A percentile compares a stretch with the other conserved stretches of the same genome.
phyloP scores from a whole-genome alignment of 768 basidiomycete species.

The Amanita polypyramis region DNA sequence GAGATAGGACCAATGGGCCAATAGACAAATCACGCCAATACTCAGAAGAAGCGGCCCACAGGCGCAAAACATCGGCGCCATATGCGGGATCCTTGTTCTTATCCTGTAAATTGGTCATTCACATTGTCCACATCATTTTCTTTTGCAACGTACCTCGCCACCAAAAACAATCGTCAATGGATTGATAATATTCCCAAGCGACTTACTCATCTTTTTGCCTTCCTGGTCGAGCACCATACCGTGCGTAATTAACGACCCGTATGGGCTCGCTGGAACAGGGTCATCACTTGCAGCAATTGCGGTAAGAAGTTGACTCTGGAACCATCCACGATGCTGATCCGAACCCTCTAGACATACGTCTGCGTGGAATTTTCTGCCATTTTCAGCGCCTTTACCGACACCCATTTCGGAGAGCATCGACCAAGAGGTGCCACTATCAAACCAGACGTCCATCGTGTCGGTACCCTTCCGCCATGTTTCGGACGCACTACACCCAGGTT shows the following conservation, averaged over 20 bases:
- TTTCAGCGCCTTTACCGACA: constrained; percentile 18
- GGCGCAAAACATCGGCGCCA: constrained; percentile 76
- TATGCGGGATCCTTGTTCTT: constrained; percentile 66
- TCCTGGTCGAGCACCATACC: constrained; percentile 91
- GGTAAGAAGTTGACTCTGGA: constrained; percentile 91
- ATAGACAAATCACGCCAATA: constrained; percentile 85
- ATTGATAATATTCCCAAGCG: constrained; percentile 81
- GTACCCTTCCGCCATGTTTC: constrained; percentile 66
- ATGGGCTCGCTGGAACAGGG: constrained; percentile 38
- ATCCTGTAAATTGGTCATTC: constrained; percentile 29
- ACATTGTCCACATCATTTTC: too few species aligned
- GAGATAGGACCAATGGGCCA: constrained; percentile 64
- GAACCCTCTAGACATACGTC: constrained; percentile 93
- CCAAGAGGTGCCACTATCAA: constrained; percentile 96
- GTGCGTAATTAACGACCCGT: constrained; percentile 80
- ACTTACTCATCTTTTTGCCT: constrained; percentile 98
- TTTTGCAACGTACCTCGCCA: constrained; percentile 43
- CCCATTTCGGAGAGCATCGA: constrained; percentile 48
- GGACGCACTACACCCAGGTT: constrained; percentile 28
- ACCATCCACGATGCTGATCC: constrained; percentile 98
- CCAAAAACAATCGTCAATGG: constrained; percentile 77
- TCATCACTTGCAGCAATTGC: constrained; percentile 42
- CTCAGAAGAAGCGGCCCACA: constrained; percentile 90
- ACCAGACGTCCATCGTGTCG: constrained; percentile 99
- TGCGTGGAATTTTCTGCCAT: constrained; percentile 35